A percentile compares a stretch with the other conserved stretches of the same genome.
Conservation (phyloP, 2,329 filamentous ascomycete species). For the Calonectria multiphialidica region DNA sequence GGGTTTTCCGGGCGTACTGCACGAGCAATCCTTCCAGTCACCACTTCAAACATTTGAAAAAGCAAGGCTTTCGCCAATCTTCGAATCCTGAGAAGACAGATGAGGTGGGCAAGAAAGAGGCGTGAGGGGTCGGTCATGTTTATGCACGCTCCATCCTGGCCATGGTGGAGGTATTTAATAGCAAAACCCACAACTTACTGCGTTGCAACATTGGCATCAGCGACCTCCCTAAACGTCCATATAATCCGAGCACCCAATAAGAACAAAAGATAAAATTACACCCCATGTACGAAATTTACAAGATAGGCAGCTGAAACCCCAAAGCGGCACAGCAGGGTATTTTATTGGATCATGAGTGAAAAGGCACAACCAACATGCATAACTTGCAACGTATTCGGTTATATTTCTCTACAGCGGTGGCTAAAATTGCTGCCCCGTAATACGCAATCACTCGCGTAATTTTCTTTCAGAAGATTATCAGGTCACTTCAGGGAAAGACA, state of each 20-base stretch:
- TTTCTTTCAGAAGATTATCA: background rate
- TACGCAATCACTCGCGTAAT: background rate
- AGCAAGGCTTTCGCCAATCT: too few relatives aligned
- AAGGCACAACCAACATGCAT: constrained; percentile 11
- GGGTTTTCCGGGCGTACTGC: background rate
- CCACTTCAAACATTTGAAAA: background rate
- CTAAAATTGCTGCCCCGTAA: background rate
- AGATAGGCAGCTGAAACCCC: background rate
- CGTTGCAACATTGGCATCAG: background rate
- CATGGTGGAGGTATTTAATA: background rate
- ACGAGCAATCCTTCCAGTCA: background rate
- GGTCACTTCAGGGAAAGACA: background rate
- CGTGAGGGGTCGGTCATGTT: background rate
- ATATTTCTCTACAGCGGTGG: background rate
- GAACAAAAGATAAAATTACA: background rate
- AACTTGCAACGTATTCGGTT: background rate
- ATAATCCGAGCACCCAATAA: background rate
- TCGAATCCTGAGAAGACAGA: background rate
- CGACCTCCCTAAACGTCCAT: background rate
- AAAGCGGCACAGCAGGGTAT: background rate
- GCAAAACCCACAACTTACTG: background rate
- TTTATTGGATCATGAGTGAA: background rate
- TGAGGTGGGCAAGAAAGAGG: background rate
- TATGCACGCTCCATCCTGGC: background rate
- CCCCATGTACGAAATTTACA: background rate